Base-by-base conservation (phyloP, 352 stramenopile genomes). In the Globisporangium irregulare region DNA sequence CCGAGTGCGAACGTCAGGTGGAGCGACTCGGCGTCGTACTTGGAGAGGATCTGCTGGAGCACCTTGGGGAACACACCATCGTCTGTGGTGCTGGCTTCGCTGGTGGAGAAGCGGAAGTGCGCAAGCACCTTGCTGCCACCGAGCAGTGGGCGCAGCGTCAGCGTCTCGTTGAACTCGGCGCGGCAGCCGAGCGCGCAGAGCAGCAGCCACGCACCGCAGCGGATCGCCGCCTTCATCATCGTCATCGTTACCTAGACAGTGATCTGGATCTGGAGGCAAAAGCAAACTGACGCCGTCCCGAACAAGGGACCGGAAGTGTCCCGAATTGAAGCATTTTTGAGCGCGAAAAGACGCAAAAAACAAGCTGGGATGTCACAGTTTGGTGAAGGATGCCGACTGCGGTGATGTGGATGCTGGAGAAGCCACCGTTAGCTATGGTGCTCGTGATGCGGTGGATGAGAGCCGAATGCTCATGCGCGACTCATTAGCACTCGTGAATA, bases 1-100 rank as follows among this genome's bases (percentile, higher is more conserved):
- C 89, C 89, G n/a, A 90, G 72, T 4, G 80, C 72, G 64, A 95
- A 92, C 24, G 80, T 86, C 27, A 96, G 72, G 22, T 82, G 78
- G 18, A 96, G 59, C 54, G 86, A 84, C 59, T 89, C 77, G 38
- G 79, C 83, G 57, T 88, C 74, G 68, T 92, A 90, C 67, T 87
- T 90, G 43, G 76, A 73, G 25, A 93, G 72, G 59, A 93, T 89
- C 65, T 93, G 87, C 48, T 76, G 81, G 12, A 95, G 65, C 20
- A 86, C 81, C 5, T 76, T 77, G 15, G 87, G 87, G 46, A 89
- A 77, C 25, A 85, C 50, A 46, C 55, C 15, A 1, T 24, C 46
- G 10, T 29, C 41, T 10, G 66, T 25, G 64, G 66, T 20, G 36
- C 62, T 51, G 9, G 34, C n/a, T 41, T 70, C 59, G 79, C 69